Base-by-base conservation (phyloP, 768 basidiomycete species). In the Tephrocybe sp. region DNA sequence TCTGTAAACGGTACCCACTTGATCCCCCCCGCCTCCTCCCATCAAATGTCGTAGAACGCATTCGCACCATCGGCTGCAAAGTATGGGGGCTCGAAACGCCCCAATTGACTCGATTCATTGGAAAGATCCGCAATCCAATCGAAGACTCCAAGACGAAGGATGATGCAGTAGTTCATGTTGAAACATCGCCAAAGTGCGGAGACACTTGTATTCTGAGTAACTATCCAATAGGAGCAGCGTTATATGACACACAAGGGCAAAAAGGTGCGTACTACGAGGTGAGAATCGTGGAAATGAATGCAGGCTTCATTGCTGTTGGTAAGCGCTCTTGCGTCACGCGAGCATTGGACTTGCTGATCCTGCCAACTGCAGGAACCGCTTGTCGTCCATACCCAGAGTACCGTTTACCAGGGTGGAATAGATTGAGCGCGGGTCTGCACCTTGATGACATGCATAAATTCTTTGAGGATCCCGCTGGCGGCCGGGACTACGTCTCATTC, bases 401-500 rank as follows among this genome's bases (percentile, higher is more conserved):
- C 72, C 76, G 85, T 16, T 70, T 86, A 35, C 86, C 86, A 32
- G 86, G 86, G 3, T 87, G 86, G 86, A 83, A 88, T 58, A 69
- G 85, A 40, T 68, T 78, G 34, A 85, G 84, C 46, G 79, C 80
- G 1, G 85, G 76, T 1, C 68, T 86, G 22, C 86, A 87, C 56
- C 74, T 87, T 27, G 86, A 87, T 60, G 86, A 87, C 65, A 69
- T 84, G 60, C 76, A 82, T 60, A 87, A 86, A 64, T 87, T 87
- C 72, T 87, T 82, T 51, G 84, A 86, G 57, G 83, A 85, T 58
- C 67, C 82, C 1, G 71, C 80, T 38, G 86, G 85, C 15, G 86
- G 85, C 9, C 76, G 80, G 1, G 80, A 83, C 56, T 87, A 80
- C 18, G 26, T 2, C 43, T 63, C 65, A 64, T 32, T 53, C 21